Percentiles rank a stretch among this genome's conserved stretches.
phyloP scores from a whole-genome alignment of 176 grass and related monocot species.

The Pharus latifolius region DNA sequence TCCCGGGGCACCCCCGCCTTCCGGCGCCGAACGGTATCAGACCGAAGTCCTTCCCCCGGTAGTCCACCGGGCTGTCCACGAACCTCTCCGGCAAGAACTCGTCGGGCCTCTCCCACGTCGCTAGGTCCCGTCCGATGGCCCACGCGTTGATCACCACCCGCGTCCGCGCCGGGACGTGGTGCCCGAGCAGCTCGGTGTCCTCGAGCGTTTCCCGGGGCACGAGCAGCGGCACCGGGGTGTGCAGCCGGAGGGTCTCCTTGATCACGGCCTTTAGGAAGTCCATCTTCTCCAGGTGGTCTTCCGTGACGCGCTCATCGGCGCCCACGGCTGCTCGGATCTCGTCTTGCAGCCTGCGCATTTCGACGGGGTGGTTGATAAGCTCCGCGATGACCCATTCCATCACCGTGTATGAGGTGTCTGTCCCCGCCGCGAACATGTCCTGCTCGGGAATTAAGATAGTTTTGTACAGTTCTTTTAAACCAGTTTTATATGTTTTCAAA shows the following conservation, averaged over 20 bases:
- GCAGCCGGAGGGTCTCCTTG: constrained; percentile 23
- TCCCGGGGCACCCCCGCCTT: constrained; percentile 21
- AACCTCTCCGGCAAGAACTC: constrained; percentile 34
- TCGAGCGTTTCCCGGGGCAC: constrained; percentile 9
- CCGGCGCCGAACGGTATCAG: constrained; percentile 30
- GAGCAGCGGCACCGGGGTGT: constrained; percentile 20
- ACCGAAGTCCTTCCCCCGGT: constrained; percentile 18
- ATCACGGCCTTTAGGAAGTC: constrained; percentile 10
- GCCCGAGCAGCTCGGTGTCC: neutral
- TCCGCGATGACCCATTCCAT: constrained; percentile 22
- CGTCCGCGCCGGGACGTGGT: neutral
- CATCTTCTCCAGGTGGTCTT: neutral
- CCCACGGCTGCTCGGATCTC: constrained; percentile 4
- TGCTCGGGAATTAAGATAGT: no score
- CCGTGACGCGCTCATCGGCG: neutral
- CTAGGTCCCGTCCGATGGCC: constrained; percentile 12
- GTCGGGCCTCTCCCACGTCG: constrained; percentile 22
- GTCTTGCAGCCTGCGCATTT: constrained; percentile 16
- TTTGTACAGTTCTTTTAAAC: no score
- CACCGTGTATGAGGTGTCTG: neutral
- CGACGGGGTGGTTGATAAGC: neutral
- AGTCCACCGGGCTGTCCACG: constrained; percentile 4
- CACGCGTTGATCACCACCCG: constrained; percentile 6
- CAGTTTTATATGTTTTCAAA: no score
- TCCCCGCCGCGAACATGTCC: constrained; percentile 10